These are phyloP conservation scores for Debaryomyces subglobosus DNA, from an alignment of 1,139 yeast species.

Conservation along the genomic window DNA sequence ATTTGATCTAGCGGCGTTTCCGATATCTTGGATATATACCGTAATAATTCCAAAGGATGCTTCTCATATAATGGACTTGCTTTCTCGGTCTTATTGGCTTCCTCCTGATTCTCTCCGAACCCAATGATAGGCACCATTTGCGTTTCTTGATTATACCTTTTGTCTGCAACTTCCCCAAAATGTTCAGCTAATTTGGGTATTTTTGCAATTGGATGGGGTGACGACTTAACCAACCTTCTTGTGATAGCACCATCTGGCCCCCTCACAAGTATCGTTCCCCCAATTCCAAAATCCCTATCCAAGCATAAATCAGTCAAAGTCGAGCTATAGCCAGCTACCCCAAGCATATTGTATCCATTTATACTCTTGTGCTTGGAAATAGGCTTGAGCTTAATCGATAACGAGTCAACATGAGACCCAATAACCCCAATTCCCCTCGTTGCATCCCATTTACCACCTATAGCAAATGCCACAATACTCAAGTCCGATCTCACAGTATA, in stretches of 20 bases:
- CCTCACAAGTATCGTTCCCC: slow-evolving; percentile 43
- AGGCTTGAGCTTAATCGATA: slow-evolving; percentile 45
- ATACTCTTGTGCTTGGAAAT: slow-evolving; percentile 31
- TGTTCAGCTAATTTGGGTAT: slow-evolving; percentile 49
- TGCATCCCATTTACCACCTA: slow-evolving; percentile 46
- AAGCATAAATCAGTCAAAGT: slow-evolving; percentile 40
- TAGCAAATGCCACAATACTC: slow-evolving; percentile 42
- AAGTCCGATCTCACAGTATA: slow-evolving; percentile 41
- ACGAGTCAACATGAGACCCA: slow-evolving; percentile 48
- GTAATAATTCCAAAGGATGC: slow-evolving; percentile 40
- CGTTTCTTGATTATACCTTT: slow-evolving; percentile 43
- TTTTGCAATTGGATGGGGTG: slow-evolving; percentile 43
- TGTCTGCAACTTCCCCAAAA: slow-evolving; percentile 36
- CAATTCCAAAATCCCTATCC: slow-evolving; percentile 51
- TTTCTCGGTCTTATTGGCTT: slow-evolving; percentile 36
- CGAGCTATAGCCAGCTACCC: slow-evolving; percentile 49
- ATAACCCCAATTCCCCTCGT: slow-evolving; percentile 41
- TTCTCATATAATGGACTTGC: slow-evolving; percentile 39
- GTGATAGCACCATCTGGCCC: slow-evolving; percentile 24
- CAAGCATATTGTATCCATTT: slow-evolving; percentile 46
- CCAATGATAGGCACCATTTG: slow-evolving; percentile 49
- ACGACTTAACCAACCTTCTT: slow-evolving; percentile 36
- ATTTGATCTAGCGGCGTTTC: slow-evolving; percentile 29
- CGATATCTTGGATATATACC: slow-evolving; percentile 38
- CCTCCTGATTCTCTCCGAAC: slow-evolving; percentile 22